Percentiles rank a stretch among this genome's conserved stretches.
Evolutionary conservation across 1,284 basidiomycete species (phyloP).

Genomic region (Porodaedalea pini): DNA sequence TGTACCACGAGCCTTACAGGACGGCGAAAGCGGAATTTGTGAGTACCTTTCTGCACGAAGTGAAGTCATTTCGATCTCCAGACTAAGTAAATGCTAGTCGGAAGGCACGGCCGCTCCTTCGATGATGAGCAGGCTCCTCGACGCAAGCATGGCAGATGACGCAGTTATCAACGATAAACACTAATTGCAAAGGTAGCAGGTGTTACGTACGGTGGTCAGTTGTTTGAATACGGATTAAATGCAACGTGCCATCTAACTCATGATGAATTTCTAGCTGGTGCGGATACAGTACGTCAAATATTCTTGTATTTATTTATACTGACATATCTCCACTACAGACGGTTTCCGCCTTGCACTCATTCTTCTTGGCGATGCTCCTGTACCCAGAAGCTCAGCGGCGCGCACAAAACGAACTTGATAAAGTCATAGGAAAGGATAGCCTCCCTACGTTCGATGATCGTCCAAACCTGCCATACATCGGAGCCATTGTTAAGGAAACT

Average conservation of each 20-base stretch:
- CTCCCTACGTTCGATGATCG: no score
- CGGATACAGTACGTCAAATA: slow-evolving; percentile 1
- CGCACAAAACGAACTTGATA: no score
- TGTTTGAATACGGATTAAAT: no score
- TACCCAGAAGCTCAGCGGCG: no score
- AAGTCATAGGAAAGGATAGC: no score
- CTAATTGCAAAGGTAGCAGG: slow-evolving; percentile 3
- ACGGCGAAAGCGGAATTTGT: no score
- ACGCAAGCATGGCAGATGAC: background rate
- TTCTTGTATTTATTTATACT: background rate
- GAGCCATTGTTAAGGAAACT: no score
- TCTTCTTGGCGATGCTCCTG: slow-evolving; percentile 18
- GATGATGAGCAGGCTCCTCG: slow-evolving; percentile 6
- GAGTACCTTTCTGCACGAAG: no score
- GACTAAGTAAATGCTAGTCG: background rate
- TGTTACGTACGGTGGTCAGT: slow-evolving; percentile 9
- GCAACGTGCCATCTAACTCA: no score
- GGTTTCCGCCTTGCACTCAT: slow-evolving; percentile 6
- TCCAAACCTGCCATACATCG: no score
- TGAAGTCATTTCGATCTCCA: background rate
- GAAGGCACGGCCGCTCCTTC: slow-evolving; percentile 12
- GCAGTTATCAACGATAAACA: slow-evolving; percentile 11
- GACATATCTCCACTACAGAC: no score
- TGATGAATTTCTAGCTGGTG: no score
- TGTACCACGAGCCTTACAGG: slow-evolving; percentile 10